These are phyloP conservation scores for Vanderwaltozyma polyspora DNA, from an alignment of 805 yeast species.

Conservation along the genomic window DNA sequence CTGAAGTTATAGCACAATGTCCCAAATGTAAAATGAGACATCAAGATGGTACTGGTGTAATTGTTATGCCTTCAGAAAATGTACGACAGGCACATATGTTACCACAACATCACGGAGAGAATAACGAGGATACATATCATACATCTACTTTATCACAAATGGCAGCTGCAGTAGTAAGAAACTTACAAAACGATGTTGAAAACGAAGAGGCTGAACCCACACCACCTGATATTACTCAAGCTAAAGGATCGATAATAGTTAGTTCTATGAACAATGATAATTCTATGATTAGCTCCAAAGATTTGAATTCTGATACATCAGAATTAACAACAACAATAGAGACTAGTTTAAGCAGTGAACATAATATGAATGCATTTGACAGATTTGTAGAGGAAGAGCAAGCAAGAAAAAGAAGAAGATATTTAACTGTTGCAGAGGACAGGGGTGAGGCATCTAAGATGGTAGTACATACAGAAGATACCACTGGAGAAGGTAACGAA, in stretches of 20 bases:
- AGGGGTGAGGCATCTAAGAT: background rate
- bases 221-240: constrained; percentile 6
- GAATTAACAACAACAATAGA: too few relatives aligned
- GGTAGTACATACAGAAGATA: background rate
- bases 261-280: background rate
- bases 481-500: background rate
- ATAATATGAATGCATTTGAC: constrained; percentile 19
- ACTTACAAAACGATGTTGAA: constrained; percentile 9
- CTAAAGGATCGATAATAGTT: too few relatives aligned
- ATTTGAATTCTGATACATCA: background rate
- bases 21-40: constrained; percentile 51
- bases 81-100: constrained; percentile 21
- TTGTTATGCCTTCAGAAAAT: constrained; percentile 13
- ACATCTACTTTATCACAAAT: constrained; percentile 13
- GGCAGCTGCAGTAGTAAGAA: constrained; percentile 22
- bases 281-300: background rate
- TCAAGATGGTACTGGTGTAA: constrained; percentile 25
- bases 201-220: constrained; percentile 5
- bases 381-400: constrained; percentile 18
- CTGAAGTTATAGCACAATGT: constrained; percentile 67
- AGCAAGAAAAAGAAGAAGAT: constrained; percentile 10
- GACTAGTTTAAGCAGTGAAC: constrained; percentile 4
- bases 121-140: constrained; percentile 10
- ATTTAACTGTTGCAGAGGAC: constrained; percentile 11
- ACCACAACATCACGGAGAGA: constrained; percentile 4